Evolutionary conservation across 1,284 basidiomycete genomes (phyloP), one percentile per base, ranked within the genome.

Genomic region (Cutaneotrichosporon daszewskae): DNA sequence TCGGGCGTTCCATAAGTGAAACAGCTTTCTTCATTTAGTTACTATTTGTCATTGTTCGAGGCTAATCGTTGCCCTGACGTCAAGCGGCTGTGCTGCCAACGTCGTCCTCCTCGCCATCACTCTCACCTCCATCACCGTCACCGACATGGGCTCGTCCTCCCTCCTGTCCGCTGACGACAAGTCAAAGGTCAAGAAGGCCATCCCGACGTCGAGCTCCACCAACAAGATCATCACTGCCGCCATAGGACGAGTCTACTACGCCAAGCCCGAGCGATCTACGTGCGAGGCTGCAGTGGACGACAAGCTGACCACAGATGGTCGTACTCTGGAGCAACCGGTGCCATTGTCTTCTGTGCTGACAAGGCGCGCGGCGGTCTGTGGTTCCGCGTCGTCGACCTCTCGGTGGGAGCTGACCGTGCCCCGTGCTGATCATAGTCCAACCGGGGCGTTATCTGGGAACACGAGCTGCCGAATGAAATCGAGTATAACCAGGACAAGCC

Each of bases 371-470:
- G 77, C 23, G 76, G 77, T 4, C 75, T 82, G 33, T 77, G 77
- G 63, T 80, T 92, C 62, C 80, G 81, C 61, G 73, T 95, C 35
- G 84, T 95, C 3, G 90, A 94, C 68, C 64, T 92, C 22, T 73
- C 75, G 5, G 74, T 75, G 51, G 54, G 58, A 3, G 9, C 32
- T 5, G 8, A 23, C 22, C 11, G 23, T 10, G 11, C 26, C n/a
- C 26, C 17, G 18, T 22, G 17, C 46, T 53, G 26, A 49, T 45
- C n/a, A 25, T 54, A 75, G 60, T 86, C 88, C 12, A 88, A 85
- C 2, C 74, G 87, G 39, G 91, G 90, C 10, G 79, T 92, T 23
- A 81, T 92, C 32, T 98, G 94, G 94, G 83, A 91, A 53, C 88
- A 96, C 58, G 91, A 95, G 65, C 70, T 96, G 3, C 95, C 92